Evolutionary conservation across 352 stramenopile genomes (phyloP).

Genomic region (Thraustotheca clavata): DNA sequence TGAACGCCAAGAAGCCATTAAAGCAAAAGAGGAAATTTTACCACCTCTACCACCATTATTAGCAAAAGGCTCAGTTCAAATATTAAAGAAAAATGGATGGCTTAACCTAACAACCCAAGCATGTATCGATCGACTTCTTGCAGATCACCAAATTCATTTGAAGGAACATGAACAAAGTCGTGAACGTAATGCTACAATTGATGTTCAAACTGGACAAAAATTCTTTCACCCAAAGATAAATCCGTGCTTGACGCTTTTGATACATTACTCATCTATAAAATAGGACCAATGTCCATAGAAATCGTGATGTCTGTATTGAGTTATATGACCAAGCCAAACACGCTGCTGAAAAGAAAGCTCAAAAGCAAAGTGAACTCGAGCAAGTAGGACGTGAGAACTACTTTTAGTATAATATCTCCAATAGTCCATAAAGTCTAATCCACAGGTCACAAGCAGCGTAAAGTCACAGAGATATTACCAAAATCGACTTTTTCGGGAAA

Average conservation of each 20-base stretch:
- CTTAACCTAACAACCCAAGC: neutral
- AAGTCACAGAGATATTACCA: neutral
- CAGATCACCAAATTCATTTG: neutral
- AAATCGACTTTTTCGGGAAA: neutral
- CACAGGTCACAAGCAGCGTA: no score
- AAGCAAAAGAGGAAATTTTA: neutral
- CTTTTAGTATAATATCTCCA: no score
- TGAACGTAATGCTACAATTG: neutral
- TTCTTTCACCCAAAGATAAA: conserved; percentile 2
- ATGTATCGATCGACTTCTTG: neutral
- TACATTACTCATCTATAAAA: neutral
- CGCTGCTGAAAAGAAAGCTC: neutral
- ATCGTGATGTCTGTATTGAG: conserved; percentile 5
- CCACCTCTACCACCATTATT: neutral
- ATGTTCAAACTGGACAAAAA: neutral
- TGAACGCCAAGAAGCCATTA: neutral
- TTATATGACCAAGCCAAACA: neutral
- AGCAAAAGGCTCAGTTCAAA: neutral
- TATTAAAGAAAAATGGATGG: conserved; percentile 12
- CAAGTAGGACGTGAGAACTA: neutral
- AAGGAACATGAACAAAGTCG: neutral
- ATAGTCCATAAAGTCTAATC: no score
- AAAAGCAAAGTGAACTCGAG: neutral
- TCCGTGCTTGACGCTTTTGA: neutral
- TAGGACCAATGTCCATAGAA: neutral